Conservation (phyloP, 2,329 filamentous ascomycete genomes). For the Periglandula ipomoeae region DNA sequence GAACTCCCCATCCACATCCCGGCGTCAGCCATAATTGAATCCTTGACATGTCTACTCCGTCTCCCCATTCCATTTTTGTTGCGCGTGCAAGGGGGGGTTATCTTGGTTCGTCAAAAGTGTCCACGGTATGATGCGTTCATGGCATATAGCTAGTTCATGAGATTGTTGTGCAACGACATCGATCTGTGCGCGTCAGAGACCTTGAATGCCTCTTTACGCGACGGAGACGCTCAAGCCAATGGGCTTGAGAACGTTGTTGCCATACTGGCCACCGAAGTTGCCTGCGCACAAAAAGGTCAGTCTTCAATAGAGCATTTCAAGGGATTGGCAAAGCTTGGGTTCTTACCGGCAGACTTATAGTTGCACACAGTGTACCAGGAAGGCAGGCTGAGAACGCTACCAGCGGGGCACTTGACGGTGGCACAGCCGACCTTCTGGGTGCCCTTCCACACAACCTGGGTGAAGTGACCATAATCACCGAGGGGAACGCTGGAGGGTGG, state of each 20-base stretch:
- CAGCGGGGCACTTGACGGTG: conserved; percentile 57
- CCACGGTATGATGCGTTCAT: not conserved
- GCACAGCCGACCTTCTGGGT: conserved; percentile 40
- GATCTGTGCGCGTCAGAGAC: not conserved
- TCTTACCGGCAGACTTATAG: conserved; percentile 65
- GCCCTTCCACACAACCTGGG: conserved; percentile 33
- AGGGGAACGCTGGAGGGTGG: conserved; percentile 53
- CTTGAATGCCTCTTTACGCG: conserved; percentile 15
- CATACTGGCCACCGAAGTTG: conserved; percentile 44
- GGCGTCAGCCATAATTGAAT: not conserved
- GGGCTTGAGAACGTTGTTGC: conserved; percentile 37
- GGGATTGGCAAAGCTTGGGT: not conserved
- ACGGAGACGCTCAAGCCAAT: conserved; percentile 15
- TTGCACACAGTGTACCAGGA: conserved; percentile 83
- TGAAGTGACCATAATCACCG: conserved; percentile 51
- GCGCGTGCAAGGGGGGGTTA: not conserved
- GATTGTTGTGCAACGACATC: not conserved
- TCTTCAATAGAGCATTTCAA: not conserved
- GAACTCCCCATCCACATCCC: conserved; percentile 5
- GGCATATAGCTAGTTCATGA: not conserved
- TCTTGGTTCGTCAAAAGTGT: not conserved
- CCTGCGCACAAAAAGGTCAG: conserved; percentile 24
- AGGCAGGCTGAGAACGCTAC: conserved; percentile 39
- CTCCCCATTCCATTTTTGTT: not conserved
- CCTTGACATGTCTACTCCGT: not conserved